Percentiles rank a stretch among this genome's conserved stretches.
phyloP scores from a whole-genome alignment of 257 asterid species.

The Vinca minor region DNA sequence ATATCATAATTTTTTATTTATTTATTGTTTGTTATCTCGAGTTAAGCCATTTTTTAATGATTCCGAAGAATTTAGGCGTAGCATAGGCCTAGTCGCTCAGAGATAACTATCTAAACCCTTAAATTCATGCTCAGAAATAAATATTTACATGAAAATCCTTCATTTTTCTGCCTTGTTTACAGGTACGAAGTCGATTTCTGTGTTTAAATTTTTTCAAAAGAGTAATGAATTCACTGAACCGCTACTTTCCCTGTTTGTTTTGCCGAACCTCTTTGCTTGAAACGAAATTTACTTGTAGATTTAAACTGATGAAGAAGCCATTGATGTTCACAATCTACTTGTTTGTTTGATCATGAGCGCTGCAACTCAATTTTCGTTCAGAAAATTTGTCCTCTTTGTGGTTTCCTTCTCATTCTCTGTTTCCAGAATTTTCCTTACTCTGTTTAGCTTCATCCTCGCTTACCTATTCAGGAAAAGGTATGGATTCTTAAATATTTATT shows the following conservation, averaged over 20 bases:
- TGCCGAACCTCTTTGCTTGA: constrained; percentile 35
- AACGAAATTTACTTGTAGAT: constrained; percentile 23
- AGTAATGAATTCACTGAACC: constrained; percentile 30
- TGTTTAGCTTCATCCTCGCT: constrained; percentile 33
- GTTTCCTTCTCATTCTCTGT: constrained; percentile 27
- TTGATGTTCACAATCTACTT: constrained; percentile 9
- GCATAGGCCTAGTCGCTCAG: constrained; percentile 35
- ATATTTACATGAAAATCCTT: constrained; percentile 11
- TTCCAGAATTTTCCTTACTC: constrained; percentile 30
- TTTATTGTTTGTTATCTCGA: too few species aligned
- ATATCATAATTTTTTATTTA: too few species aligned
- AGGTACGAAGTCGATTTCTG: constrained; percentile 46
- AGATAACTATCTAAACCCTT: constrained; percentile 42
- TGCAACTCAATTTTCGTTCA: constrained; percentile 25
- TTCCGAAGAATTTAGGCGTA: background rate
- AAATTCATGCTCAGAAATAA: constrained; percentile 24
- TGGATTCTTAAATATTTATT: too few species aligned
- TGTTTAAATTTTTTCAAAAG: constrained; percentile 42
- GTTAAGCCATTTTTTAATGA: too few species aligned
- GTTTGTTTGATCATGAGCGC: constrained; percentile 36
- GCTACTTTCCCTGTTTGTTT: constrained; percentile 8
- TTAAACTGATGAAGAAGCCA: background rate
- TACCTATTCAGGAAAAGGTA: constrained; percentile 56
- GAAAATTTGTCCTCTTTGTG: constrained; percentile 25
- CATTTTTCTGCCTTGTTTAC: constrained; percentile 16